A percentile compares a stretch with the other conserved stretches of the same genome.
These are phyloP conservation scores for Aphanoascus verrucosus DNA, from an alignment of 2,329 filamentous ascomycete genomes.

Conservation along the genomic window DNA sequence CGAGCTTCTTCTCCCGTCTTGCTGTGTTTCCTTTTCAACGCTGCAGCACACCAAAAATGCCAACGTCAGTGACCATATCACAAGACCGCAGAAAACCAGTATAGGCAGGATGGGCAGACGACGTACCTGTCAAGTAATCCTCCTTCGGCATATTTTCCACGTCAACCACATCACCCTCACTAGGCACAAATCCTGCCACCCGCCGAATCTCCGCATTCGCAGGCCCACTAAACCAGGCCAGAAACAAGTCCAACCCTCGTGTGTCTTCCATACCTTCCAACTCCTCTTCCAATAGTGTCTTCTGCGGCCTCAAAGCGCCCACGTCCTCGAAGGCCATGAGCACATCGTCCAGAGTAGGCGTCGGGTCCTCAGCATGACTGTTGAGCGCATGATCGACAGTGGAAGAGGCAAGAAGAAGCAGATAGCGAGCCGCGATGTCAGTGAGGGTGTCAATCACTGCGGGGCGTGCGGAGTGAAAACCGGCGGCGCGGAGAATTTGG, in stretches of 20 bases:
- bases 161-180: constrained; percentile 41
- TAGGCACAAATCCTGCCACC: constrained; percentile 61
- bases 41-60: constrained; percentile 33
- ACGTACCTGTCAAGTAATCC: constrained; percentile 58
- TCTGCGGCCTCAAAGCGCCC: constrained; percentile 61
- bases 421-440: constrained; percentile 72
- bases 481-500: constrained; percentile 81
- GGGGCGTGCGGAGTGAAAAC: constrained; percentile 72
- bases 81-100: constrained; percentile 7
- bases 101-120: background rate
- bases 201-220: constrained; percentile 70
- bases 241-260: constrained; percentile 64
- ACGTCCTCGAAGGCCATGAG: constrained; percentile 75
- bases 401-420: constrained; percentile 60
- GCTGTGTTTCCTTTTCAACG: constrained; percentile 83
- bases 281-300: constrained; percentile 57
- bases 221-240: constrained; percentile 65
- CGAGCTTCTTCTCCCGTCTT: constrained; percentile 79
- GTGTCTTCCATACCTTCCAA: constrained; percentile 63
- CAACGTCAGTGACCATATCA: background rate
- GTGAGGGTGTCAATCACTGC: constrained; percentile 80
- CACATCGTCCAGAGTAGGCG: constrained; percentile 62
- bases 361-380: constrained; percentile 53
- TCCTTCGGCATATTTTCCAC: constrained; percentile 47
- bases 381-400: constrained; percentile 61